A percentile compares a stretch with the other conserved stretches of the same genome.
These are phyloP conservation scores for Endothia cerciana DNA, from an alignment of 2,329 filamentous ascomycete species.

Conservation along the genomic window DNA sequence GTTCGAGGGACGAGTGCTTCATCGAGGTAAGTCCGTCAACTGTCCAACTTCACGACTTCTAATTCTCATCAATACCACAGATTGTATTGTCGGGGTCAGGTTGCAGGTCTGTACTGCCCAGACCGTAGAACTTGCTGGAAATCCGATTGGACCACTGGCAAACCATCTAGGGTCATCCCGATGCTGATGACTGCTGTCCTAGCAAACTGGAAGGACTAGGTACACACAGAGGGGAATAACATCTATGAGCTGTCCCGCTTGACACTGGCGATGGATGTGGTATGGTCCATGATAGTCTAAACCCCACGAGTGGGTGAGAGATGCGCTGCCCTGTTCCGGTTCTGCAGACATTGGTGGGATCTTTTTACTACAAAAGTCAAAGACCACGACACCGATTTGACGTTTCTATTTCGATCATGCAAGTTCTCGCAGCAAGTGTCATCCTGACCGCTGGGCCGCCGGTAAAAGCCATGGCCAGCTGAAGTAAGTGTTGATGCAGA, in stretches of 20 bases:
- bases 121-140: no score
- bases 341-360: background rate
- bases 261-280: background rate
- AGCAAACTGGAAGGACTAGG: no score
- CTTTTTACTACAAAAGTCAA: background rate
- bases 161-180: no score
- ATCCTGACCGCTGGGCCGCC: background rate
- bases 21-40: background rate
- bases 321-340: background rate
- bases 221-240: background rate
- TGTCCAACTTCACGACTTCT: background rate
- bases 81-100: background rate
- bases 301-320: background rate
- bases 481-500: no score
- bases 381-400: background rate
- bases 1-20: background rate
- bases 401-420: background rate
- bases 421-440: background rate
- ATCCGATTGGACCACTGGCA: no score
- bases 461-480: background rate
- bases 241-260: background rate
- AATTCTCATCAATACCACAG: background rate
- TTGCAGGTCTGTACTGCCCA: background rate
- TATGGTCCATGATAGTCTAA: background rate
- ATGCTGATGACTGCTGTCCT: no score